These are phyloP conservation scores for Infundibulicybe gibba DNA, from an alignment of 768 basidiomycete genomes.

Conservation along the genomic window DNA sequence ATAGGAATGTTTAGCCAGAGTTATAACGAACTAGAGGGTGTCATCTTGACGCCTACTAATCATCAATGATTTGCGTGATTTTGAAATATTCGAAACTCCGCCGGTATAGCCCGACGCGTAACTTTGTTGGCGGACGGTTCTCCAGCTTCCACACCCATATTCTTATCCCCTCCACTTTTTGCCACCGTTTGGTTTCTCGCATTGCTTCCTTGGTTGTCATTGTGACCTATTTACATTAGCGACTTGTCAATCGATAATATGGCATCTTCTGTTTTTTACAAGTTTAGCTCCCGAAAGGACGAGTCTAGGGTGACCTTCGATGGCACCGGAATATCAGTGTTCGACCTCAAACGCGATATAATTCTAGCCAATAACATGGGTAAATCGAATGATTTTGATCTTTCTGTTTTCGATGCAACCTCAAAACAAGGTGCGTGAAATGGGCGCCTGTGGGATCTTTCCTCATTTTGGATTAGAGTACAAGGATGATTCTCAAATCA, in stretches of 20 bases:
- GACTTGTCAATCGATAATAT: slow-evolving; percentile 37
- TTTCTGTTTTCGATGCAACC: slow-evolving; percentile 79
- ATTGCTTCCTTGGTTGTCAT: background rate
- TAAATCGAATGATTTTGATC: slow-evolving; percentile 97
- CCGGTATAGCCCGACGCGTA: no score
- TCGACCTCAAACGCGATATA: slow-evolving; percentile 98
- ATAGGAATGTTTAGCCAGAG: no score
- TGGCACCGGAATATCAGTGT: slow-evolving; percentile 97
- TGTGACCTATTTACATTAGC: slow-evolving; percentile 17
- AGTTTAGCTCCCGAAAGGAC: slow-evolving; percentile 92
- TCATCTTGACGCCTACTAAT: no score
- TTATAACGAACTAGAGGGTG: no score
- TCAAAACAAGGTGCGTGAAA: slow-evolving; percentile 79
- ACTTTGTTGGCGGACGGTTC: no score
- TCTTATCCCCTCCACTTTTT: background rate
- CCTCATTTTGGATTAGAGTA: slow-evolving; percentile 55
- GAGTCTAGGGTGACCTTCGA: slow-evolving; percentile 97
- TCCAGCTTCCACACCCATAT: no score
- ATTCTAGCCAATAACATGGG: slow-evolving; percentile 94
- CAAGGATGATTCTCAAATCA: slow-evolving; percentile 86
- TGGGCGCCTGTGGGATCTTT: background rate
- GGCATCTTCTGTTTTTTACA: slow-evolving; percentile 97
- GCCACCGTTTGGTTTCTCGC: background rate
- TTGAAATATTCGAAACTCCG: no score
- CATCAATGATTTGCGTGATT: no score